Percentiles rank a stretch among this genome's conserved stretches.
Evolutionary conservation across 345 rosid species (phyloP).

Genomic region (Syzygium aromaticum): DNA sequence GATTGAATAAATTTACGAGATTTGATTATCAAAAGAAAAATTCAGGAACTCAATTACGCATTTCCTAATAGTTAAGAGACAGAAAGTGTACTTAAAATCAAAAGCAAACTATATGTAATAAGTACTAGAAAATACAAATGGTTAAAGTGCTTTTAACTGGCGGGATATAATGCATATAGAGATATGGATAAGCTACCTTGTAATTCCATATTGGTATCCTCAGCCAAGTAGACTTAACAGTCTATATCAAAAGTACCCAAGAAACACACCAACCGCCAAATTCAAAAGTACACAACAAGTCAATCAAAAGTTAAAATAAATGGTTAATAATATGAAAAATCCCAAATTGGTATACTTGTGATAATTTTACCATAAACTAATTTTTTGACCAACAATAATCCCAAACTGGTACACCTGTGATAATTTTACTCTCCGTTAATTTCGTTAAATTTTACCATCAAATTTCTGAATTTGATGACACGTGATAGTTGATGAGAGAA

Average conservation of each 20-base stretch:
- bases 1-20: not conserved
- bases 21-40: not conserved
- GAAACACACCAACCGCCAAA: not conserved
- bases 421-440: too few species aligned
- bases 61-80: not conserved
- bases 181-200: not conserved
- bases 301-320: not conserved
- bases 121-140: not conserved
- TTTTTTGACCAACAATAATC: too few species aligned
- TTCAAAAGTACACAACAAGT: not conserved
- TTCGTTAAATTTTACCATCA: too few species aligned
- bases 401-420: too few species aligned
- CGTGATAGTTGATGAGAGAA: too few species aligned
- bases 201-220: not conserved
- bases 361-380: too few species aligned
- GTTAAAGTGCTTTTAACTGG: not conserved
- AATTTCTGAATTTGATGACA: too few species aligned
- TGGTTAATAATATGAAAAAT: too few species aligned
- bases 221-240: not conserved
- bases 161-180: not conserved
- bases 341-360: too few species aligned
- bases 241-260: not conserved
- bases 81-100: not conserved
- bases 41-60: not conserved
- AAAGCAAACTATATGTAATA: not conserved